A percentile compares a stretch with the other conserved stretches of the same genome.
phyloP scores from a whole-genome alignment of 306 rosid species.

The Trifolium subterraneum region DNA sequence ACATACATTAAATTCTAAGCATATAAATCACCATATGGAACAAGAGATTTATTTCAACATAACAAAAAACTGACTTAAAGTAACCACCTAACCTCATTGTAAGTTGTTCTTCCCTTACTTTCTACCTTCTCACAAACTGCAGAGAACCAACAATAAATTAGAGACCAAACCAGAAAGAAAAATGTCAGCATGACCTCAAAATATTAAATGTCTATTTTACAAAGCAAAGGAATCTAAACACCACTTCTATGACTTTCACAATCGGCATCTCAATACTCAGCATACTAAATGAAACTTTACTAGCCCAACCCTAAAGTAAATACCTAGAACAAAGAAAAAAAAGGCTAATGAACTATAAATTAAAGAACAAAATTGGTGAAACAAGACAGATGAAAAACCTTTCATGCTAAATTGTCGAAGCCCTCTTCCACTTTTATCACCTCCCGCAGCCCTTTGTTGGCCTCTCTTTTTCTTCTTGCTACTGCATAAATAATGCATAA shows the following conservation, averaged over 20 bases:
- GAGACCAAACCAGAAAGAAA: constrained; percentile 35
- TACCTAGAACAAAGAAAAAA: constrained; percentile 3
- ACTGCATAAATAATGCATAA: constrained; percentile 38
- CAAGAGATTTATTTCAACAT: constrained; percentile 19
- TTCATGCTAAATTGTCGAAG: constrained; percentile 99
- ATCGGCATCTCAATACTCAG: constrained; percentile 10
- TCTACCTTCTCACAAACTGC: constrained; percentile 99
- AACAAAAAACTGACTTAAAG: constrained; percentile 34
- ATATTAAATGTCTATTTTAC: background rate
- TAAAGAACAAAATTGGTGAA: constrained; percentile 14
- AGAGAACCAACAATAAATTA: constrained; percentile 42
- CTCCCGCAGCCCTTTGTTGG: constrained; percentile 92
- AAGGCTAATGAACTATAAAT: background rate
- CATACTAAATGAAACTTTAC: constrained; percentile 15
- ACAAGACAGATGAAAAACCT: constrained; percentile 48
- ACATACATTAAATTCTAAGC: background rate
- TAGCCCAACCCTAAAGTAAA: background rate
- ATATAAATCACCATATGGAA: constrained; percentile 1
- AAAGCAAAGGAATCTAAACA: constrained; percentile 27
- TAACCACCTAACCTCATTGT: constrained; percentile 79
- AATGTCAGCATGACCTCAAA: constrained; percentile 12
- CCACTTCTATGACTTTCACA: constrained; percentile 1
- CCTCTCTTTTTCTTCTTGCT: constrained; percentile 98
- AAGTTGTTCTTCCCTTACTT: constrained; percentile 98
- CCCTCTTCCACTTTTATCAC: constrained; percentile 98